A percentile compares a stretch with the other conserved stretches of the same genome.
Conservation (phyloP, 1,139 yeast genomes). For the Pneumocystis wakefieldiae region DNA sequence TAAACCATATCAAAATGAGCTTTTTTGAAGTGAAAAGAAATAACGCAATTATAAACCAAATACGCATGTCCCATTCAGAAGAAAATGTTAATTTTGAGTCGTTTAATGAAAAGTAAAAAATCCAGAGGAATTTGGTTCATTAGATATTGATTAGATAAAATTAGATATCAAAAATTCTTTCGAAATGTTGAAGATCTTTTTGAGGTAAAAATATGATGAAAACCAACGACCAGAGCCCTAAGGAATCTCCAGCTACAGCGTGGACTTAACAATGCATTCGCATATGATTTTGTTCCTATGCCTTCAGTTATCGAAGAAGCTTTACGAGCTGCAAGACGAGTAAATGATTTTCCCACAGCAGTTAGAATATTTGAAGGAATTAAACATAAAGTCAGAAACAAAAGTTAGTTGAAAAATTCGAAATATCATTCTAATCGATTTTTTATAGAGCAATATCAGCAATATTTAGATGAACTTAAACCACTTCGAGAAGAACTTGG, state of each 20-base stretch:
- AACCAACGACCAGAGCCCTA: not conserved
- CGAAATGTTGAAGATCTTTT: conserved; percentile 95
- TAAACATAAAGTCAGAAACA: conserved; percentile 7
- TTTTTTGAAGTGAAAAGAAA: not conserved
- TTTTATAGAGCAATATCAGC: conserved; percentile 38
- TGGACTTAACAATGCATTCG: conserved; percentile 89
- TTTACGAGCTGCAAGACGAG: conserved; percentile 95
- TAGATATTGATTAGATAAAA: not conserved
- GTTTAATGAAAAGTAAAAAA: conserved; percentile 46
- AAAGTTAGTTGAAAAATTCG: conserved; percentile 54
- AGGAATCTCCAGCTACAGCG: conserved; percentile 25
- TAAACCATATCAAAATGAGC: not conserved
- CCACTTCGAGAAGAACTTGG: conserved; percentile 86
- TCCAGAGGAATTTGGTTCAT: not conserved
- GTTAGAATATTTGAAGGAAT: conserved; percentile 83
- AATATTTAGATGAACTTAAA: conserved; percentile 88
- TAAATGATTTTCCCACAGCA: conserved; percentile 96
- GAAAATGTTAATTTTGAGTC: conserved; percentile 90
- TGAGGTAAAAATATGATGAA: conserved; percentile 52
- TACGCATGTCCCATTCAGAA: conserved; percentile 38
- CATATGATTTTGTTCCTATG: conserved; percentile 96
- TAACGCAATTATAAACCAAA: not conserved
- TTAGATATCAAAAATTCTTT: conserved; percentile 83
- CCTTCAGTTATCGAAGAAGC: conserved; percentile 94
- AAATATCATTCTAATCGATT: conserved; percentile 87